Conservation (phyloP, 305 asterid species). For the Fraxinus albicans region DNA sequence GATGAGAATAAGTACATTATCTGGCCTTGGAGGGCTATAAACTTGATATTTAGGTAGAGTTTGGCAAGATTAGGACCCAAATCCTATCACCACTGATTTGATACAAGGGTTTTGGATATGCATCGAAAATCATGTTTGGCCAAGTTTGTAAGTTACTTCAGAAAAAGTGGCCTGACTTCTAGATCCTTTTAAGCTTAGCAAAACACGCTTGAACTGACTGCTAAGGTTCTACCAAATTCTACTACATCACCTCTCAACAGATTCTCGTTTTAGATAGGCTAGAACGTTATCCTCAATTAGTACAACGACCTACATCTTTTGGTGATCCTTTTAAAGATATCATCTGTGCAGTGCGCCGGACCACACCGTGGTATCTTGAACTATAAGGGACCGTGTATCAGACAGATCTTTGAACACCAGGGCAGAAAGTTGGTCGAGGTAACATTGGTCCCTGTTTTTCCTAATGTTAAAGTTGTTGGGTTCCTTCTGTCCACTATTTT, state of each 20-base stretch:
- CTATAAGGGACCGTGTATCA: background rate
- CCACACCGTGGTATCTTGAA: background rate
- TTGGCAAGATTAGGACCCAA: background rate
- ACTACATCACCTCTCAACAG: background rate
- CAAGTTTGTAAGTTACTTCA: background rate
- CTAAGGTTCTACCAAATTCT: background rate
- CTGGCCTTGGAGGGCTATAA: background rate
- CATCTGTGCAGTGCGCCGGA: slow-evolving; percentile 4
- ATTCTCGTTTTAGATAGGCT: background rate
- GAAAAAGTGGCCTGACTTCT: background rate
- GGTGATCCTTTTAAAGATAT: slow-evolving; percentile 28
- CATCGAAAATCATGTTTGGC: background rate
- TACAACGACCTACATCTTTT: slow-evolving; percentile 22
- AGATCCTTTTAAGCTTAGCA: background rate
- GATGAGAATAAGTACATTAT: background rate
- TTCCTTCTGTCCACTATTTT: slow-evolving; percentile 16
- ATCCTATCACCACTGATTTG: background rate
- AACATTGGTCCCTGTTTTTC: slow-evolving; percentile 19
- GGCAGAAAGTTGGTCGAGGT: slow-evolving; percentile 20
- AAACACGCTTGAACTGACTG: background rate
- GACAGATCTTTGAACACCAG: slow-evolving; percentile 14
- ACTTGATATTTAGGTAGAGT: background rate
- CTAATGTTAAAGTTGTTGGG: slow-evolving; percentile 4
- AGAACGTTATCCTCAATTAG: slow-evolving; percentile 22
- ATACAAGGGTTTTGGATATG: background rate